Conservation (phyloP, 148 eudicot genomes). For the Drosera capensis region DNA sequence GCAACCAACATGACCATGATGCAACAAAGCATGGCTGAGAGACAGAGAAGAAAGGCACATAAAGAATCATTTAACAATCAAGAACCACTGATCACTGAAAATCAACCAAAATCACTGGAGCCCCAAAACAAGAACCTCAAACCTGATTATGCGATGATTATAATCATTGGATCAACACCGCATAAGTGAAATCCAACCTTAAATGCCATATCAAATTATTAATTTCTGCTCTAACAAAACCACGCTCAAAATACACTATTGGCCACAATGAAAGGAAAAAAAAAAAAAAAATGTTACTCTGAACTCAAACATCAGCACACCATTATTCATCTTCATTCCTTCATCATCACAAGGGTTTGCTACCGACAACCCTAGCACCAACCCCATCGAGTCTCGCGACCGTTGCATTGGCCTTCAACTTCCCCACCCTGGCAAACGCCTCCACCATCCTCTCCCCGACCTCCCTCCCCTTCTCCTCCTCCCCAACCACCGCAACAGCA, state of each 20-base stretch:
- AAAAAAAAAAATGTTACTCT: too few species aligned
- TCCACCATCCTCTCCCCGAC: conserved; percentile 79
- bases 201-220: too few species aligned
- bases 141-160: too few species aligned
- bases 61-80: neutral
- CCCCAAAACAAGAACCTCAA: too few species aligned
- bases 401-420: conserved; percentile 48
- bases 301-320: neutral
- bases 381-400: conserved; percentile 66
- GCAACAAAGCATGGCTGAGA: too few species aligned
- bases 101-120: too few species aligned
- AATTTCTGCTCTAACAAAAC: too few species aligned
- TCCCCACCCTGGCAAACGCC: conserved; percentile 53
- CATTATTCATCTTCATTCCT: neutral
- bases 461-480: conserved; percentile 43
- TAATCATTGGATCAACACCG: too few species aligned
- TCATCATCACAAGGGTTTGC: conserved; percentile 16
- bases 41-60: neutral
- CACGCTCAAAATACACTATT: neutral
- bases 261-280: too few species aligned
- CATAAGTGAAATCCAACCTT: too few species aligned
- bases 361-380: conserved; percentile 73
- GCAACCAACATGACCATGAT: too few species aligned
- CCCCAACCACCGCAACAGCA: conserved; percentile 56
- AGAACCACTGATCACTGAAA: too few species aligned